These are phyloP conservation scores for Scytalidium sp. DNA, from an alignment of 2,329 filamentous ascomycete species.

Conservation along the genomic window DNA sequence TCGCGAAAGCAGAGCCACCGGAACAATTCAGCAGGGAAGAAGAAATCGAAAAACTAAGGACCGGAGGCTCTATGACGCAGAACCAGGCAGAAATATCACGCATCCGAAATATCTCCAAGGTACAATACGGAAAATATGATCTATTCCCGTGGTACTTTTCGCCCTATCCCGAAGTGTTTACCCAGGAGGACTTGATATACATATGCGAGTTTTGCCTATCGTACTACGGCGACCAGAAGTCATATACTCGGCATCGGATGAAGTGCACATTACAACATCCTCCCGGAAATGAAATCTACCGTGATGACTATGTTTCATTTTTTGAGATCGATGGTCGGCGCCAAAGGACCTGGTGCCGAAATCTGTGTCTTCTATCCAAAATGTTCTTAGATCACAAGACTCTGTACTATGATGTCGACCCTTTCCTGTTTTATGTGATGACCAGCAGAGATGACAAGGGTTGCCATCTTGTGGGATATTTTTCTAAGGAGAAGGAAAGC, in stretches of 20 bases:
- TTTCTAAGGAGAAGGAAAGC: constrained; percentile 97
- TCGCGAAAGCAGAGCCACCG: constrained; percentile 29
- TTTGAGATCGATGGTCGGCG: constrained; percentile 96
- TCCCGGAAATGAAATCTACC: constrained; percentile 96
- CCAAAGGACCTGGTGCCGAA: constrained; percentile 94
- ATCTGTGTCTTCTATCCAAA: constrained; percentile 90
- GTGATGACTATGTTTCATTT: constrained; percentile 89
- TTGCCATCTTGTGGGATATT: constrained; percentile 97
- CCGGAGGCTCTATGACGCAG: constrained; percentile 96
- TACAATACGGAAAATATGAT: constrained; percentile 90
- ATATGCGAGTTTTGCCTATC: constrained; percentile 96
- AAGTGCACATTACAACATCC: constrained; percentile 93
- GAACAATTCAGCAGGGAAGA: constrained; percentile 71
- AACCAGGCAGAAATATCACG: constrained; percentile 96
- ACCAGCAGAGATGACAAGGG: constrained; percentile 83
- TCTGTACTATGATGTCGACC: constrained; percentile 98
- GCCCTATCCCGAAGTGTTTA: constrained; percentile 87
- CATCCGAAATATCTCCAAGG: constrained; percentile 88
- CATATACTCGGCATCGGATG: constrained; percentile 78
- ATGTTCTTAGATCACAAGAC: constrained; percentile 98
- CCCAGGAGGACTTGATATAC: constrained; percentile 85
- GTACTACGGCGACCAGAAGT: constrained; percentile 81
- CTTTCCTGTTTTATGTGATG: constrained; percentile 99
- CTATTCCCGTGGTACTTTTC: constrained; percentile 99
- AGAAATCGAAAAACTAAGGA: constrained; percentile 94